A percentile compares a stretch with the other conserved stretches of the same genome.
These are phyloP conservation scores for Trichoderma sp. DNA, from an alignment of 2,329 filamentous ascomycete genomes.

Conservation along the genomic window DNA sequence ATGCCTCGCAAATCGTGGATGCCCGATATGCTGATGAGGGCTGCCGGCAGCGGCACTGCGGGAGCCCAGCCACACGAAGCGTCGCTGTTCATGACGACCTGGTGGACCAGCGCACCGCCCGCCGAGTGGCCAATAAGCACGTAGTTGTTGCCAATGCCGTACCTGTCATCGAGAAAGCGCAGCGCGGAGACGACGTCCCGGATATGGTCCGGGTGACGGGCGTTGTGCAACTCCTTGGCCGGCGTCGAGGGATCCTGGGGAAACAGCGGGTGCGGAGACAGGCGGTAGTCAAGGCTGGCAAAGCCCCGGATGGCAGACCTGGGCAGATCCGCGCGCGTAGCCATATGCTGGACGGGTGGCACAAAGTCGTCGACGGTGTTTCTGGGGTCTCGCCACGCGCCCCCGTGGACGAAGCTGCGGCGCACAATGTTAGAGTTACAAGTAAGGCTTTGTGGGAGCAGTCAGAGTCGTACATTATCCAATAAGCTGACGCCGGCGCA, in stretches of 20 bases:
- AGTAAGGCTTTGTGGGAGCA: not conserved
- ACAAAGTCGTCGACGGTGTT: constrained; percentile 49
- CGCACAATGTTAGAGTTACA: constrained; percentile 13
- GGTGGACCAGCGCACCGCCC: constrained; percentile 64
- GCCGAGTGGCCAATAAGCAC: constrained; percentile 64
- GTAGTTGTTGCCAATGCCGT: constrained; percentile 52
- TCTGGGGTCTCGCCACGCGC: constrained; percentile 63
- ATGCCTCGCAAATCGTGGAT: constrained; percentile 66
- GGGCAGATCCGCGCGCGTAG: constrained; percentile 34
- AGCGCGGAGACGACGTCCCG: constrained; percentile 58
- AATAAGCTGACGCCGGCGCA: constrained; percentile 33
- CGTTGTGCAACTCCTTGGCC: constrained; percentile 43
- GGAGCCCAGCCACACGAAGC: constrained; percentile 31
- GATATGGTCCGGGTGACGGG: constrained; percentile 61
- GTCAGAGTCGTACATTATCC: constrained; percentile 39
- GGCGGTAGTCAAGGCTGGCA: constrained; percentile 64
- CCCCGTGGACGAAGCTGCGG: constrained; percentile 60
- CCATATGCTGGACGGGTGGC: constrained; percentile 47
- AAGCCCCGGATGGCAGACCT: constrained; percentile 56
- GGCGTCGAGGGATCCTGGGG: constrained; percentile 40
- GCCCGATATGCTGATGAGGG: constrained; percentile 63
- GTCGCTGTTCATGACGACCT: constrained; percentile 53
- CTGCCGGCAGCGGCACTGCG: constrained; percentile 47
- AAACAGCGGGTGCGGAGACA: constrained; percentile 54
- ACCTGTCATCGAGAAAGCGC: constrained; percentile 47